Percentiles rank a stretch among this genome's conserved stretches.
Evolutionary conservation across 345 rosid species (phyloP).

Genomic region (Eucalyptus cloeziana): DNA sequence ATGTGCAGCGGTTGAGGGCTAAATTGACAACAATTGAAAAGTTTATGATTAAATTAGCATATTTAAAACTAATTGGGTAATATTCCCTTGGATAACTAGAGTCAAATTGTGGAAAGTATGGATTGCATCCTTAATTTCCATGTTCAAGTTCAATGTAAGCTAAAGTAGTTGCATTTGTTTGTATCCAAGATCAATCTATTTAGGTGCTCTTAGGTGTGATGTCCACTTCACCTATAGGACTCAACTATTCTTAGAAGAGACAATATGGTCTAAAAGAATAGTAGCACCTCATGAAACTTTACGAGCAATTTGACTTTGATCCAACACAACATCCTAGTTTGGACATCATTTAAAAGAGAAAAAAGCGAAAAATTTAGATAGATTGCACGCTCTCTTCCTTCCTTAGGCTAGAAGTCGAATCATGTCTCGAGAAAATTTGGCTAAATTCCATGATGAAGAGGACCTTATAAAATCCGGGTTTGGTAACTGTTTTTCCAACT

Average conservation of each 20-base stretch:
- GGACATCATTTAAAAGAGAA: not conserved
- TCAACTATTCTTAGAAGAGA: not conserved
- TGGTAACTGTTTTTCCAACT: slow-evolving; percentile 2
- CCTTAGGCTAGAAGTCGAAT: not conserved
- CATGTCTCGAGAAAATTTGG: not conserved
- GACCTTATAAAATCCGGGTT: not conserved
- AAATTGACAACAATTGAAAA: not conserved
- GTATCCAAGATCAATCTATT: not conserved
- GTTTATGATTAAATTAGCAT: not conserved
- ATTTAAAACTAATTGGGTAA: not conserved
- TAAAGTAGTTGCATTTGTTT: not conserved
- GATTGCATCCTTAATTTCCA: not conserved
- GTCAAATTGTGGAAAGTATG: not conserved
- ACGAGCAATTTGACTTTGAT: not conserved
- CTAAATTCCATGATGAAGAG: not conserved
- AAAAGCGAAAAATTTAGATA: not conserved
- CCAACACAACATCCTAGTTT: not conserved
- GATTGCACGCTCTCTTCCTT: not conserved
- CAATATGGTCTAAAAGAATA: not conserved
- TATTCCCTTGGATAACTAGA: not conserved
- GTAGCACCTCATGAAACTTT: not conserved
- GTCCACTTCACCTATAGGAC: not conserved
- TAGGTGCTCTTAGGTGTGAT: not conserved
- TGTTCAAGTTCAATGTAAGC: not conserved
- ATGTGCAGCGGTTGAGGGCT: accelerated